Percentiles rank a stretch among this genome's conserved stretches.
Conservation (phyloP, 495 filamentous ascomycete genomes). For the Evernia prunastri region DNA sequence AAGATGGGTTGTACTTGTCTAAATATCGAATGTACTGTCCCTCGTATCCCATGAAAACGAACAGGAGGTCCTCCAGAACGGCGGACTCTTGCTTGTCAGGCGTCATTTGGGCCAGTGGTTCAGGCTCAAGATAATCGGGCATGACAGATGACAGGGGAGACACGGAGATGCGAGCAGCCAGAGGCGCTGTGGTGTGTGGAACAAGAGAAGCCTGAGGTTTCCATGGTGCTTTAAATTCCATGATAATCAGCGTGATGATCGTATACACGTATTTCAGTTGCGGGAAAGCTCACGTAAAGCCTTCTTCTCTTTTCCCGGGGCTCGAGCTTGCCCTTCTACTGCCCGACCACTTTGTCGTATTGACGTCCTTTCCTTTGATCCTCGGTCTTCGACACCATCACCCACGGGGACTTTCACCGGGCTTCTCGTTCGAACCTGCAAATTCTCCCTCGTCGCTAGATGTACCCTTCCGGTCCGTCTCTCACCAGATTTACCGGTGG, state of each 20-base stretch:
- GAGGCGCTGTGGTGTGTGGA: constrained; percentile 78
- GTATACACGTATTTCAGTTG: constrained; percentile 6
- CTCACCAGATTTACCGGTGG: constrained; percentile 22
- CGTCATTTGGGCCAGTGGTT: constrained; percentile 62
- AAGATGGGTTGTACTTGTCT: constrained; percentile 69
- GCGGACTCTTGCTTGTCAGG: constrained; percentile 76
- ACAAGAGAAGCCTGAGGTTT: constrained; percentile 74
- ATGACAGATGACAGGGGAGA: constrained; percentile 68
- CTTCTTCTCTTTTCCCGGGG: constrained; percentile 37
- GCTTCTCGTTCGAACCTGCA: constrained; percentile 56
- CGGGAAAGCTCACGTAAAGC: constrained; percentile 29
- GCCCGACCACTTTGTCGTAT: constrained; percentile 28
- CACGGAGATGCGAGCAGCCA: constrained; percentile 79
- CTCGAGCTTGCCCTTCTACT: constrained; percentile 7
- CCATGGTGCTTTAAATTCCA: constrained; percentile 55
- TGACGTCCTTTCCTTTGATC: constrained; percentile 54
- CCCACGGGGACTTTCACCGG: constrained; percentile 54
- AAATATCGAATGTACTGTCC: constrained; percentile 90
- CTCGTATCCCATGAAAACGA: constrained; percentile 98
- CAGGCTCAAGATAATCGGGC: constrained; percentile 66
- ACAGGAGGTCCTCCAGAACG: constrained; percentile 84
- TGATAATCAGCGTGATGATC: constrained; percentile 24
- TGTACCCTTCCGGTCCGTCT: constrained; percentile 44
- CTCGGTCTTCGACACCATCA: constrained; percentile 43
- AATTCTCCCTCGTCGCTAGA: constrained; percentile 58